These are phyloP conservation scores for Trifolium pratense DNA, from an alignment of 306 rosid genomes.

Conservation along the genomic window DNA sequence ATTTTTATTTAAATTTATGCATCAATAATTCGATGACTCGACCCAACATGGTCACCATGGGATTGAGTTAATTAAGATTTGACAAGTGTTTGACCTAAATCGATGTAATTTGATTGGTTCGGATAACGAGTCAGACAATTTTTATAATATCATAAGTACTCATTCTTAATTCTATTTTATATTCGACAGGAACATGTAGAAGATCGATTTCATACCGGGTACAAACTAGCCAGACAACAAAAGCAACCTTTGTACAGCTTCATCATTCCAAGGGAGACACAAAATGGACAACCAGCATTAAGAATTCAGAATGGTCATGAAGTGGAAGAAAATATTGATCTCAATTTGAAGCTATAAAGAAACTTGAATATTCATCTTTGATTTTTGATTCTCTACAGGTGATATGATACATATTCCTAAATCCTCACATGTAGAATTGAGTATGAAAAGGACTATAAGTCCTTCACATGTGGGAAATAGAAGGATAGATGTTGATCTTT, in stretches of 20 bases:
- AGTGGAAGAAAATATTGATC: constrained; percentile 63
- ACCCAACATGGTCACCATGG: too few relatives aligned
- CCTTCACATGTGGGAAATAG: constrained; percentile 55
- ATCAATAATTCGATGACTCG: too few relatives aligned
- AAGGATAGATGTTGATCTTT: constrained; percentile 39
- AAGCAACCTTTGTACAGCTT: constrained; percentile 53
- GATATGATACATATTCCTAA: constrained; percentile 49
- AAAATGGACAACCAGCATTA: constrained; percentile 45
- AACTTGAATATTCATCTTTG: constrained; percentile 37
- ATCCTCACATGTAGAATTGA: constrained; percentile 52
- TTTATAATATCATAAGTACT: constrained; percentile 15
- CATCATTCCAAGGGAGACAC: constrained; percentile 55
- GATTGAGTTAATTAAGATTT: too few relatives aligned
- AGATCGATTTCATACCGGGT: constrained; percentile 44
- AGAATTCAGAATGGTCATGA: constrained; percentile 46
- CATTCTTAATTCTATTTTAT: constrained; percentile 26
- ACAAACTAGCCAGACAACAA: constrained; percentile 47
- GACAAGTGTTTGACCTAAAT: too few relatives aligned
- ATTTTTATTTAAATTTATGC: too few relatives aligned
- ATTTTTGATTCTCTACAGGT: constrained; percentile 11
- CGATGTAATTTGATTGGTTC: not conserved
- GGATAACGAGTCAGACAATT: not conserved
- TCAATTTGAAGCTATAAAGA: constrained; percentile 71
- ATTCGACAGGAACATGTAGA: constrained; percentile 51
- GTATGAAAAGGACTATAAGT: constrained; percentile 44